Evolutionary conservation across 164 flowering plant species (phyloP), one percentile per base, ranked within the genome.

Genomic region (Platanus orientalis): DNA sequence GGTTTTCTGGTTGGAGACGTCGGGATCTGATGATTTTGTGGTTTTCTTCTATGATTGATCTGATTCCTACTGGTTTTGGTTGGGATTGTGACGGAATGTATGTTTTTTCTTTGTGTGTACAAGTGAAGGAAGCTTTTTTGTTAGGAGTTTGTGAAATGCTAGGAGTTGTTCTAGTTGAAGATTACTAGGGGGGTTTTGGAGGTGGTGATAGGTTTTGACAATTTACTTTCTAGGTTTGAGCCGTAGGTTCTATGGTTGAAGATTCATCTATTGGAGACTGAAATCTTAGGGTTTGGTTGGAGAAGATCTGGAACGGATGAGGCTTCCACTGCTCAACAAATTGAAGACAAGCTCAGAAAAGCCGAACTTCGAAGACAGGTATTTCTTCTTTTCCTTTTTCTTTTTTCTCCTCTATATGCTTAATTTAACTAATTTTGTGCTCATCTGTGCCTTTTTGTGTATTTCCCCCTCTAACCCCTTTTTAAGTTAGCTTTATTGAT

Each of bases 251-350:
- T 11, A 30, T 48, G 54, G 28, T 25, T 48, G 54, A 50, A 50
- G 56, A 2, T 21, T 36, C 13, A 36, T 19, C 14, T 32, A 20
- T 65, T 56, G 21, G 24, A 66, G 63, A 40, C 61, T 66, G 57
- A 9, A 54, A 7, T 7, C 30, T 42, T 57, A 58, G 78, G 79
- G 76, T 62, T 53, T 60, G 58, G 60, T 70, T 45, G 58, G 55
- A 32, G 74, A 65, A 49, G 58, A 63, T 25, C 58, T 27, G 24
- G 40, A 52, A 64, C 73, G 57, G 65, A 78, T 81, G 83, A 76
- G 69, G 85, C 75, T 74, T n/a, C n/a, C n/a, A n/a, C n/a, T n/a
- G n/a, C n/a, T n/a, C n/a, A n/a, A n/a, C n/a, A n/a, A n/a, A n/a
- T n/a, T n/a, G n/a, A n/a, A n/a, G n/a, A n/a, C n/a, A n/a, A n/a